These are phyloP conservation scores for Erodium chrysanthum DNA, from an alignment of 441 rosid species.

Conservation along the genomic window DNA sequence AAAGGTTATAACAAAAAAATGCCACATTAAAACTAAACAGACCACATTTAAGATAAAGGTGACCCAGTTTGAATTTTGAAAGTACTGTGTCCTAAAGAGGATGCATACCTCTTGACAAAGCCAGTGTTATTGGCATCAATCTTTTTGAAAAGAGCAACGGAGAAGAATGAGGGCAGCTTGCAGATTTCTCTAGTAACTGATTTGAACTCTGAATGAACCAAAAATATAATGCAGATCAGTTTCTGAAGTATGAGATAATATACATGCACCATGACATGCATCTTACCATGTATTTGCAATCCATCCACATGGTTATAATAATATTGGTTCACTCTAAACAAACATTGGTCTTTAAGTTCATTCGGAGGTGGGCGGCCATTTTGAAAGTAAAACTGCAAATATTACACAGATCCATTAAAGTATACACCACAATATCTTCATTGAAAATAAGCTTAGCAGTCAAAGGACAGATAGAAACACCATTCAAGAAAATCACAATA, in stretches of 20 bases:
- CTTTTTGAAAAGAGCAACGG: constrained; percentile 59
- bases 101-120: constrained; percentile 54
- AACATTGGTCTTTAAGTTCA: constrained; percentile 69
- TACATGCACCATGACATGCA: constrained; percentile 5
- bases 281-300: constrained; percentile 64
- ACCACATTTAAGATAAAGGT: background rate
- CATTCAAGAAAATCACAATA: constrained; percentile 9
- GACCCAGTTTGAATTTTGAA: background rate
- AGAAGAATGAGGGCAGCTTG: constrained; percentile 93
- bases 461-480: background rate
- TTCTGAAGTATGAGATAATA: constrained; percentile 12
- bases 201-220: constrained; percentile 54
- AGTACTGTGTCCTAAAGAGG: background rate
- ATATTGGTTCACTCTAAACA: constrained; percentile 54
- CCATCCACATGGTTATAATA: constrained; percentile 72
- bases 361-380: constrained; percentile 79
- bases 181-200: constrained; percentile 78
- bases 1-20: background rate
- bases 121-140: constrained; percentile 62
- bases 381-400: constrained; percentile 76
- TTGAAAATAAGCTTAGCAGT: background rate
- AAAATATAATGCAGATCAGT: constrained; percentile 16
- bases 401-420: constrained; percentile 17
- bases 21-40: background rate
- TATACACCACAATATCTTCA: constrained; percentile 11